These are phyloP conservation scores for Pythium coloratum DNA, from an alignment of 352 stramenopile species.

Conservation along the genomic window DNA sequence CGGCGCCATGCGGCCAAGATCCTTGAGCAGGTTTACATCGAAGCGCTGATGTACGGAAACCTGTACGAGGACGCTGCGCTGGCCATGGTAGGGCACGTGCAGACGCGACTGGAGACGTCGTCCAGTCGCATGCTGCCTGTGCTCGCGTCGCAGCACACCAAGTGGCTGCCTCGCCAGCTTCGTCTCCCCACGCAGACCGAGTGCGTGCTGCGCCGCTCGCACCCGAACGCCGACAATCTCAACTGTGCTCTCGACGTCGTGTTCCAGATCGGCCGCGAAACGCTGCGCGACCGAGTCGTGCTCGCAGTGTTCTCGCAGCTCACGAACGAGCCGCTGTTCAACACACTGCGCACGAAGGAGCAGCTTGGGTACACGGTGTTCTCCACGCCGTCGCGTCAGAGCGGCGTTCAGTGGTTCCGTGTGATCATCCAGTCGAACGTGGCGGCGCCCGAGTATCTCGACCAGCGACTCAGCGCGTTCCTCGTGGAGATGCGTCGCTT, in stretches of 20 bases:
- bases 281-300: conserved; percentile 37
- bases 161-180: conserved; percentile 33
- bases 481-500: conserved; percentile 37
- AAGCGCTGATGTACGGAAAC: conserved; percentile 59
- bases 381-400: conserved; percentile 41
- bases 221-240: conserved; percentile 53
- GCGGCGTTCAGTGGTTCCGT: conserved; percentile 62
- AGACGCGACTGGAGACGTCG: conserved; percentile 19
- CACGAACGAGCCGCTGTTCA: conserved; percentile 59
- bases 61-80: conserved; percentile 33
- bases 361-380: conserved; percentile 77
- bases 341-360: conserved; percentile 63
- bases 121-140: conserved; percentile 16
- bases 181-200: conserved; percentile 30
- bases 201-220: conserved; percentile 31
- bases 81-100: conserved; percentile 31
- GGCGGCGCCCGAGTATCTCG: conserved; percentile 55
- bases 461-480: conserved; percentile 74
- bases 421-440: conserved; percentile 82
- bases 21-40: conserved; percentile 39
- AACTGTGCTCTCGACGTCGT: conserved; percentile 56
- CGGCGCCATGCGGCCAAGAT: conserved; percentile 33
- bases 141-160: conserved; percentile 29
- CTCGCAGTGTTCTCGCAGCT: conserved; percentile 61
- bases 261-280: conserved; percentile 54